Base-by-base conservation (phyloP, 2,329 filamentous ascomycete genomes). In the Phialocephala sp. region DNA sequence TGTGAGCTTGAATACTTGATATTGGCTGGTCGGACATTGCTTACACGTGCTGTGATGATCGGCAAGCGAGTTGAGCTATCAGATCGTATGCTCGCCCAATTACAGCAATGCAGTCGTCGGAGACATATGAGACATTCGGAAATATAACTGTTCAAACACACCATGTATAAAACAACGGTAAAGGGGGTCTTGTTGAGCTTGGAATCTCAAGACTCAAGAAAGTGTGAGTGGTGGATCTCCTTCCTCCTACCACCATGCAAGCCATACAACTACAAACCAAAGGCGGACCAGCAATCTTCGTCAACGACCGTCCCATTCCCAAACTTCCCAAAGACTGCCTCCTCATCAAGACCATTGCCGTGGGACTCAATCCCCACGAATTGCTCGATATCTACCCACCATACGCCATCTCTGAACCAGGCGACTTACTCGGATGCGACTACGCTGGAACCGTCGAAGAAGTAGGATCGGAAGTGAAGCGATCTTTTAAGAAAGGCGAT, bases 401-500 rank as follows among this genome's bases (percentile, higher is more conserved):
- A 22, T 58, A 22, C 37, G 50, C 15, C 27, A 45, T 58, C 43
- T 47, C 39, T 14, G 39, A 24, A 9, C 45, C 57, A 24, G 58
- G 45, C 50, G 24, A 22, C 37, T 39, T 62, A 12, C n/a, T 63
- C 12, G 64, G 64, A 8, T 80, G 77, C 59, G 82, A 84, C 71
- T 83, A 78, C 61, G 78, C 79, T n/a, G 82, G 82, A 50, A 71
- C 79, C n/a, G 78, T 84, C 2, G 77, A 80, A 22, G 77, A 79
- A 57, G 75, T 83, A 32, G 82, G 81, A 2, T 52, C 70, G 1
- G 76, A 75, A 18, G 78, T 80, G 22, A 78, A 71, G 14, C 78
- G 77, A 67, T 57, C 71, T 6, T 60, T 62, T n/a, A 55, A 62
- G 20, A 62, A 57, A 54, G 61, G 61, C 18, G 65, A 67, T 50